Base-by-base conservation (phyloP, 2,329 filamentous ascomycete species). In the Sodiomyces alkalinus region DNA sequence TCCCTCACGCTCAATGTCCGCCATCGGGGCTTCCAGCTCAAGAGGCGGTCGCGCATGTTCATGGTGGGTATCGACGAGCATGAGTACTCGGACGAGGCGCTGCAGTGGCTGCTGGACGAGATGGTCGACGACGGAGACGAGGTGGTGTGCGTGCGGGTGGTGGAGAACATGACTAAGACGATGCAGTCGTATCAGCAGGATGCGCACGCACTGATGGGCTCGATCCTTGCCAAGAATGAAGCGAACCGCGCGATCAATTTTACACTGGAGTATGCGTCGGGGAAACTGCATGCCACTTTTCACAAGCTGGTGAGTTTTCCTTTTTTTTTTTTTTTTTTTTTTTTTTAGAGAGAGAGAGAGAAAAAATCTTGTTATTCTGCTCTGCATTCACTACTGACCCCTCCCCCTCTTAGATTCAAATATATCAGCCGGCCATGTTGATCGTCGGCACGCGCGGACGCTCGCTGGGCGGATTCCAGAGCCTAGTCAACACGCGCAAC, bases 51-150 rank as follows among this genome's bases (percentile, higher is more conserved):
- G 30, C 74, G 86, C 29, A 92, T 82, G 7, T 92, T 93, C 43
- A 74, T 94, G 47, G 87, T 86, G 38, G 86, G 86, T 13, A 80
- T 86, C 12, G 86, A 93, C 52, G 80, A 87, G 44, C 85, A 93
- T 42, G 71, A 82, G 33, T 93, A 93, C 52, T 92, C 83, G 6
- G 81, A 92, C 37, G 90, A 87, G 52, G 86, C 86, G 11, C 62
- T 94, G 12, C 81, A 92, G 51, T 94, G 85, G 85, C 64, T 93
- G 28, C 70, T 94, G 21, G 82, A 92, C 43, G 83, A 92, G 53
- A 64, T 93, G 31, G 82, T 93, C 22, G 85, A 93, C 43, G 86
- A 93, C 44, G 85, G 86, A 12, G 86, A 94, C 47, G 83, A 93
- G 52, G 77, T 94, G 32, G 80, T 94, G 7, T 94, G 86, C 52